Percentiles rank a stretch among this genome's conserved stretches.
Evolutionary conservation across 768 basidiomycete genomes (phyloP).

Genomic region (Tubosaeta sp.): DNA sequence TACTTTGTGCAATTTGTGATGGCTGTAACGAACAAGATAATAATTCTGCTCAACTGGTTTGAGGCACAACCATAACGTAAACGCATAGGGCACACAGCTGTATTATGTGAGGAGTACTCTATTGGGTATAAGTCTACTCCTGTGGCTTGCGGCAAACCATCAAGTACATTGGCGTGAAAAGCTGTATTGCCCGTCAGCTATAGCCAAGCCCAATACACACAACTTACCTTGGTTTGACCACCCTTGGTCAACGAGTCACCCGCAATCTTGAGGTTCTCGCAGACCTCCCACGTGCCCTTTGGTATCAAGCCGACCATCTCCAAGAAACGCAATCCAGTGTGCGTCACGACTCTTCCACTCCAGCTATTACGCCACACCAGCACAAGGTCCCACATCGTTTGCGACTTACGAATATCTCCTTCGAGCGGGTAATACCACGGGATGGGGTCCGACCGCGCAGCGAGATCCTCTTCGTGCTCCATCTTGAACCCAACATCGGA

Average conservation of each 20-base stretch:
- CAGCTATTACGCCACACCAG: conserved; percentile 88
- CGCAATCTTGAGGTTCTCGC: conserved; percentile 85
- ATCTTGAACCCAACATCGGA: conserved; percentile 81
- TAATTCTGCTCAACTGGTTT: no score
- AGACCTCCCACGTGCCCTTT: conserved; percentile 89
- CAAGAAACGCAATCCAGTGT: conserved; percentile 69
- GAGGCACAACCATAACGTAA: no score
- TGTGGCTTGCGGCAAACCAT: conserved; percentile 56
- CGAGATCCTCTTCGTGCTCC: conserved; percentile 91
- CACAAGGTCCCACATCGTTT: conserved; percentile 89
- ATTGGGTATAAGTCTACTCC: conserved; percentile 1
- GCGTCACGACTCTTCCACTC: conserved; percentile 81
- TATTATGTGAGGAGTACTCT: background rate
- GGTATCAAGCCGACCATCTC: conserved; percentile 81
- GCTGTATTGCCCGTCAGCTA: conserved; percentile 36
- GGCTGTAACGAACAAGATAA: conserved; percentile 2
- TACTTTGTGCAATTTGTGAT: background rate
- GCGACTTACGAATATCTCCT: conserved; percentile 88
- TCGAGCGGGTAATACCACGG: conserved; percentile 98
- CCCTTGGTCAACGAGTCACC: conserved; percentile 74
- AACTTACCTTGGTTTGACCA: conserved; percentile 76
- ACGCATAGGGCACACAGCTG: no score
- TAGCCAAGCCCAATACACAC: background rate
- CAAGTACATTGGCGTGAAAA: conserved; percentile 87
- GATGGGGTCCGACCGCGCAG: conserved; percentile 69